A percentile compares a stretch with the other conserved stretches of the same genome.
Conservation (phyloP, 371 early-diverging fungal genomes). For the Capillidium rhysosporum region DNA sequence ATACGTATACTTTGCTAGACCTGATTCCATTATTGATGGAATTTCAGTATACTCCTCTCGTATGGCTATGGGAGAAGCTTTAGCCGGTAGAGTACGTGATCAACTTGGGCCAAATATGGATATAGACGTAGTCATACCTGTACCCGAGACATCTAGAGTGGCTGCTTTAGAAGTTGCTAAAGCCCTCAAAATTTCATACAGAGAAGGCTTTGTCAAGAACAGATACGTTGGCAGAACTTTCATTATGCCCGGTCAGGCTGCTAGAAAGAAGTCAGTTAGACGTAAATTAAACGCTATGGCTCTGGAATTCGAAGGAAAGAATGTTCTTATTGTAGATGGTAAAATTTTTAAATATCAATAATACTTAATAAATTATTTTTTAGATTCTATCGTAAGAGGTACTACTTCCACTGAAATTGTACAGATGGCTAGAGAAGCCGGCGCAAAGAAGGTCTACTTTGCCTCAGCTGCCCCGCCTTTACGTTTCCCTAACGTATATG, state of each 20-base stretch:
- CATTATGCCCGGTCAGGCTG: conserved; percentile 96
- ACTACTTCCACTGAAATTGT: conserved; percentile 95
- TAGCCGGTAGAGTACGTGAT: conserved; percentile 57
- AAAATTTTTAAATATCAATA: conserved; percentile 4
- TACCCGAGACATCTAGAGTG: conserved; percentile 87
- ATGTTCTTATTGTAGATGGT: conserved; percentile 91
- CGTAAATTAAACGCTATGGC: conserved; percentile 95
- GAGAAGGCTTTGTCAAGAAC: conserved; percentile 98
- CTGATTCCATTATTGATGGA: conserved; percentile 93
- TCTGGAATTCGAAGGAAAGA: conserved; percentile 83
- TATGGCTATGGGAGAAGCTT: conserved; percentile 88
- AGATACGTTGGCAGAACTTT: conserved; percentile 94
- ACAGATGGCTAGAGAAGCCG: conserved; percentile 93
- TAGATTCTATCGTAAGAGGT: conserved; percentile 92
- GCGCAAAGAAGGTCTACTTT: conserved; percentile 94
- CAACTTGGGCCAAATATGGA: conserved; percentile 30
- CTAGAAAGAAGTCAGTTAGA: conserved; percentile 75
- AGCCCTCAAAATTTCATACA: conserved; percentile 64
- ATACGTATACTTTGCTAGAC: conserved; percentile 95
- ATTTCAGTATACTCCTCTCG: conserved; percentile 95
- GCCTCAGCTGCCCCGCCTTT: conserved; percentile 94
- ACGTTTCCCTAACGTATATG: conserved; percentile 90
- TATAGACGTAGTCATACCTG: conserved; percentile 94
- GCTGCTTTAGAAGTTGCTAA: conserved; percentile 82
- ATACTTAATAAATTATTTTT: background rate